phyloP scores from a whole-genome alignment of 2,329 filamentous ascomycete species.

The Diaporthe amygdali region DNA sequence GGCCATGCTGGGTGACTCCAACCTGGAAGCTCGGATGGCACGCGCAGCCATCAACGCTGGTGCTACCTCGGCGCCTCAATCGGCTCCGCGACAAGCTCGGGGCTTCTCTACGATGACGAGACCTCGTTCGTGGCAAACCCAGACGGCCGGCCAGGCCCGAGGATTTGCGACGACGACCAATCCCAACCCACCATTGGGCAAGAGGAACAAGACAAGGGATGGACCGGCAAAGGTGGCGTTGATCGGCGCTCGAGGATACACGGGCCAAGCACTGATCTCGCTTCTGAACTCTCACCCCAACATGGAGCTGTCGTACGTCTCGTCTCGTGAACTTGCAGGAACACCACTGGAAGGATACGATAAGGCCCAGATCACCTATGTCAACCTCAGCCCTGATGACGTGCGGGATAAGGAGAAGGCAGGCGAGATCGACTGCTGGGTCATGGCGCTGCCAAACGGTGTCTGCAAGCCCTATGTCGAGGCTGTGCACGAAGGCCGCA shows the following conservation, averaged over 20 bases:
- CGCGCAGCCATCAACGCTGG: conserved; percentile 68
- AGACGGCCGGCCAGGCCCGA: conserved; percentile 34
- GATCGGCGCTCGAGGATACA: conserved; percentile 92
- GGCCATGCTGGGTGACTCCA: conserved; percentile 87
- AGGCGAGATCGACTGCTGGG: conserved; percentile 91
- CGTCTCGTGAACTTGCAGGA: conserved; percentile 88
- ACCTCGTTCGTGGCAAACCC: conserved; percentile 22
- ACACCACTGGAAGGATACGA: conserved; percentile 87
- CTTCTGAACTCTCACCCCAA: conserved; percentile 87
- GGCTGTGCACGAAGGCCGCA: conserved; percentile 75
- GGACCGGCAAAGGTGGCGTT: conserved; percentile 81
- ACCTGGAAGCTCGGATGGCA: conserved; percentile 84
- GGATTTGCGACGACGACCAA: conserved; percentile 73
- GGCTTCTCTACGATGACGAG: conserved; percentile 68
- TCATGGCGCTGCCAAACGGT: conserved; percentile 95
- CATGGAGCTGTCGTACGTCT: conserved; percentile 90
- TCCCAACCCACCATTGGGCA: conserved; percentile 87
- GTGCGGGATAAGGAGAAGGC: conserved; percentile 83
- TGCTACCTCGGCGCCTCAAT: conserved; percentile 34
- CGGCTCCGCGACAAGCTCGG: conserved; percentile 63
- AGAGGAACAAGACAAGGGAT: conserved; percentile 85
- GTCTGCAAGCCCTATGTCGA: conserved; percentile 95
- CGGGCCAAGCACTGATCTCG: conserved; percentile 86
- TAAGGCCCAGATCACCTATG: conserved; percentile 91
- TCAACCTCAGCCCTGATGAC: conserved; percentile 87